Percentiles rank a stretch among this genome's conserved stretches.
Conservation (phyloP, 2,329 filamentous ascomycete species). For the Ophiostoma sp. region DNA sequence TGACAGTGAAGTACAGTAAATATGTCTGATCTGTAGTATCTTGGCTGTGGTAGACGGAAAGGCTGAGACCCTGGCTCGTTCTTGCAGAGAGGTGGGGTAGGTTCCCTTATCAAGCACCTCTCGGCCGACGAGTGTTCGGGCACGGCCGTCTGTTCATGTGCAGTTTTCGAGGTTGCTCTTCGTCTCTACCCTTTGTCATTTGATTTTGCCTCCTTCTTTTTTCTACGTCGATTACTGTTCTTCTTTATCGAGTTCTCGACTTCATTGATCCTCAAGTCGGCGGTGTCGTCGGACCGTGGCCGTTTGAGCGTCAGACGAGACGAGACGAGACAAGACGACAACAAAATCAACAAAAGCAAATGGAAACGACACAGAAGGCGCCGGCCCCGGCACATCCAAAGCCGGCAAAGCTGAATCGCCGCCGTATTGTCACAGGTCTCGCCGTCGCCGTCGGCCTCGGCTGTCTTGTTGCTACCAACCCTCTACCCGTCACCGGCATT, state of each 20-base stretch:
- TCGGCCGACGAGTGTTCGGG: background rate
- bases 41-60: no score
- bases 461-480: background rate
- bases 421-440: background rate
- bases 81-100: background rate
- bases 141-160: no score
- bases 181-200: no score
- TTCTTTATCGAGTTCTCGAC: no score
- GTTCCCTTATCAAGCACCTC: slow-evolving; percentile 22
- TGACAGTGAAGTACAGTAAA: no score
- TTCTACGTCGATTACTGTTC: no score
- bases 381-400: background rate
- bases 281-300: no score
- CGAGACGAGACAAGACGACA: no score
- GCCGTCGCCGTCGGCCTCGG: background rate
- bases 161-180: background rate
- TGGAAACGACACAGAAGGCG: background rate
- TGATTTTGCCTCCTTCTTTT: no score
- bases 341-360: background rate
- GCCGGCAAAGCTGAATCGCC: background rate
- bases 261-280: no score
- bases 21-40: no score
- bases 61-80: background rate
- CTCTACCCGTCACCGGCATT: background rate
- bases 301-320: no score